Evolutionary conservation across 179 eudicot species (phyloP).

Genomic region (Actinidia chinensis): DNA sequence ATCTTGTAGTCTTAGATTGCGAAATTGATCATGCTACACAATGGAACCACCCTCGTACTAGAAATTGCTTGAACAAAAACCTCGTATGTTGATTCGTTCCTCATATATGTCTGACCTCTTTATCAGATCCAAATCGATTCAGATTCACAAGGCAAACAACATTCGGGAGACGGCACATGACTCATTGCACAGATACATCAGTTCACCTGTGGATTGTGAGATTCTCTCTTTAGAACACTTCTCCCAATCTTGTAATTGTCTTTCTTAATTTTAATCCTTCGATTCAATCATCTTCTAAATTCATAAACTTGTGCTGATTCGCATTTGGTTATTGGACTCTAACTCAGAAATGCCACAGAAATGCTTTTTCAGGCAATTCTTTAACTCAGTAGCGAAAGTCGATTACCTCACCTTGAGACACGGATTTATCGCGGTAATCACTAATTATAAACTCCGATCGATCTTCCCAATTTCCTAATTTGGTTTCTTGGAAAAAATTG

Average conservation of each 20-base stretch:
- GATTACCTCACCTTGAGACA: slow-evolving; percentile 27
- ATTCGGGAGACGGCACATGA: slow-evolving; percentile 25
- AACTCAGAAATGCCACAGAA: slow-evolving; percentile 16
- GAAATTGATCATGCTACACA: too few relatives aligned
- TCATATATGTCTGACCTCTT: background rate
- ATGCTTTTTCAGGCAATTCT: slow-evolving; percentile 33
- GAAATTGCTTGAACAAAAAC: too few relatives aligned
- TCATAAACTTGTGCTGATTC: background rate
- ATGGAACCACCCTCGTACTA: too few relatives aligned
- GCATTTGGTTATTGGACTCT: background rate
- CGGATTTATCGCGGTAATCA: slow-evolving; percentile 26
- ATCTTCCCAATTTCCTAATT: background rate
- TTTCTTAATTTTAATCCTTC: too few relatives aligned
- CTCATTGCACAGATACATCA: slow-evolving; percentile 10
- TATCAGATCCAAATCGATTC: slow-evolving; percentile 30
- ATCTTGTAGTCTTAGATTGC: too few relatives aligned
- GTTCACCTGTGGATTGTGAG: slow-evolving; percentile 25
- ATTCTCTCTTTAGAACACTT: background rate
- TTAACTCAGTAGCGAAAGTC: slow-evolving; percentile 25
- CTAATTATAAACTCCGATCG: background rate
- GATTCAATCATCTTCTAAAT: too few relatives aligned
- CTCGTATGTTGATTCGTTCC: background rate
- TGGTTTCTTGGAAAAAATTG: background rate
- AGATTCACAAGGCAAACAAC: slow-evolving; percentile 32
- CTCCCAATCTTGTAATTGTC: too few relatives aligned